Percentiles rank a stretch among this genome's conserved stretches.
These are phyloP conservation scores for Sesbania bispinosa DNA, from an alignment of 306 rosid species.

Conservation along the genomic window DNA sequence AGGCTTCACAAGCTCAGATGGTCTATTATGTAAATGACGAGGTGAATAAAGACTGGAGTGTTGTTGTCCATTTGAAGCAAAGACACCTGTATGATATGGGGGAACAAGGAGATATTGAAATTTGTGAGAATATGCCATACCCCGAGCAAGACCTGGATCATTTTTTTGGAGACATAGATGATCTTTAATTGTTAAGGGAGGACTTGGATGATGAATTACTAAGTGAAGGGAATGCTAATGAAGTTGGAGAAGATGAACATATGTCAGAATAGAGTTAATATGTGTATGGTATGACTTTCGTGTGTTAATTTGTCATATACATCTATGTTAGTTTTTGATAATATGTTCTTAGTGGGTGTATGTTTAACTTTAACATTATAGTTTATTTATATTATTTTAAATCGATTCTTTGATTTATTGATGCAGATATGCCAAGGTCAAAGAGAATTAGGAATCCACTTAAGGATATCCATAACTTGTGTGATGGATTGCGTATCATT, in stretches of 20 bases:
- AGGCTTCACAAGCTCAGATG: neutral
- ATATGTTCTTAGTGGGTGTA: neutral
- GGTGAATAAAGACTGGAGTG: neutral
- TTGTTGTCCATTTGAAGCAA: neutral
- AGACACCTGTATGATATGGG: neutral
- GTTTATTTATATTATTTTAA: too few species aligned
- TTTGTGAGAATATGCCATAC: neutral
- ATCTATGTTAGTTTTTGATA: too few species aligned
- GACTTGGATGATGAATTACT: neutral
- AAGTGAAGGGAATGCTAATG: neutral
- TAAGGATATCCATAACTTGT: neutral
- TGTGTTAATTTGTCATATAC: too few species aligned
- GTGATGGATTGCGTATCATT: neutral
- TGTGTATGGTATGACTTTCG: too few species aligned
- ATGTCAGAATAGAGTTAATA: neutral
- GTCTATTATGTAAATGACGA: neutral
- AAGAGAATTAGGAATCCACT: neutral
- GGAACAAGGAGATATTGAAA: neutral
- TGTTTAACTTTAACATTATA: too few species aligned
- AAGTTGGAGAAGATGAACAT: neutral
- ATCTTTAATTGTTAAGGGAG: neutral
- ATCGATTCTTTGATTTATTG: too few species aligned
- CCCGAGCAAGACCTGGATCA: neutral
- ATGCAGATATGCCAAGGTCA: neutral
- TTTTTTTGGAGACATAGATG: neutral